A percentile compares a stretch with the other conserved stretches of the same genome.
These are phyloP conservation scores for Phytophthora foliorum DNA, from an alignment of 352 stramenopile genomes.

Conservation along the genomic window DNA sequence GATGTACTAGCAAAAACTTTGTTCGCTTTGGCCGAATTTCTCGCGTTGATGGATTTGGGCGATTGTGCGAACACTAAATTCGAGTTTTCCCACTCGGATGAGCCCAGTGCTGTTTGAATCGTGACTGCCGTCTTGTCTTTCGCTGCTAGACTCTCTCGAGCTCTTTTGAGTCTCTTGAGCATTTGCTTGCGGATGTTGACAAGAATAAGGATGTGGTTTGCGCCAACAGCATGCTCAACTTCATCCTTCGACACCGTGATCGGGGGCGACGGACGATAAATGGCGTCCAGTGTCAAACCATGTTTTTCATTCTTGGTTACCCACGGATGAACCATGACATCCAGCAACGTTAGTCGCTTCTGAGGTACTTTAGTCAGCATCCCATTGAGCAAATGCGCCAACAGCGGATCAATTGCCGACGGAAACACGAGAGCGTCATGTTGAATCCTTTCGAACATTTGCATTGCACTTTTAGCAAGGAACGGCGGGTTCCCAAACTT, in stretches of 20 bases:
- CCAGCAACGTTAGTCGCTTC: slow-evolving; percentile 65
- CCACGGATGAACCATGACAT: slow-evolving; percentile 85
- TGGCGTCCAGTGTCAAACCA: slow-evolving; percentile 22
- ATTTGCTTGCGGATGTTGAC: slow-evolving; percentile 80
- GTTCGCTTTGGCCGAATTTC: slow-evolving; percentile 30
- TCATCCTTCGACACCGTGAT: slow-evolving; percentile 86
- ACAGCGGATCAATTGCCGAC: slow-evolving; percentile 52
- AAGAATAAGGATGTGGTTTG: slow-evolving; percentile 66
- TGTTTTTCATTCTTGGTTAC: slow-evolving; percentile 75
- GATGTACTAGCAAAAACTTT: slow-evolving; percentile 40
- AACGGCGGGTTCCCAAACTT: slow-evolving; percentile 92
- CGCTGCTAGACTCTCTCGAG: slow-evolving; percentile 39
- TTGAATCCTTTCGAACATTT: slow-evolving; percentile 92
- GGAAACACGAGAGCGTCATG: slow-evolving; percentile 79
- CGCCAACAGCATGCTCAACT: slow-evolving; percentile 71
- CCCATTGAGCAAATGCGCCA: slow-evolving; percentile 65
- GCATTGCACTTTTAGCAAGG: slow-evolving; percentile 87
- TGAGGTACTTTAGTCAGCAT: slow-evolving; percentile 77
- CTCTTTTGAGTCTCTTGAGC: slow-evolving; percentile 64
- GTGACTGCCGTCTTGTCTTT: slow-evolving; percentile 4
- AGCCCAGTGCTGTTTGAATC: not conserved
- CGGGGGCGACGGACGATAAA: slow-evolving; percentile 37
- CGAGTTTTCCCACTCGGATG: slow-evolving; percentile 24
- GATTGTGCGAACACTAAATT: slow-evolving; percentile 14
- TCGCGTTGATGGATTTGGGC: slow-evolving; percentile 25